A percentile compares a stretch with the other conserved stretches of the same genome.
Conservation (phyloP, 2,329 filamentous ascomycete species). For the Talaromyces sp. region DNA sequence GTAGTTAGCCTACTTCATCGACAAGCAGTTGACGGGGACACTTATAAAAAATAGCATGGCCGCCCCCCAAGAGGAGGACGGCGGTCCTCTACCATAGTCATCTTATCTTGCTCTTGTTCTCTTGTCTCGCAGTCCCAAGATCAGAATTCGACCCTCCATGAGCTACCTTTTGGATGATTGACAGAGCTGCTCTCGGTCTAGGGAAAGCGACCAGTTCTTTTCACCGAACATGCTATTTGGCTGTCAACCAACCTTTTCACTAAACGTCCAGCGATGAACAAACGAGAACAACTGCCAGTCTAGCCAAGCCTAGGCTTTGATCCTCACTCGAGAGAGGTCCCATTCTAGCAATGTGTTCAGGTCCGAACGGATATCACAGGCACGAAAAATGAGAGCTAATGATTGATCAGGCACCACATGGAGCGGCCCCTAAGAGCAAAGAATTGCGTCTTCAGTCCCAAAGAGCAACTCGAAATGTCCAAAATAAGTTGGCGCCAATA, state of each 20-base stretch:
- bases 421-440: constrained; percentile 9
- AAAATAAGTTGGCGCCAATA: not conserved
- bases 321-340: constrained; percentile 90
- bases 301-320: constrained; percentile 94
- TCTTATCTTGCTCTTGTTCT: not conserved
- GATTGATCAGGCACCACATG: constrained; percentile 7
- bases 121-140: not conserved
- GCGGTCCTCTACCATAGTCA: constrained; percentile 18
- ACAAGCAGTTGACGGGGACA: constrained; percentile 15
- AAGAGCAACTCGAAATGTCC: not conserved
- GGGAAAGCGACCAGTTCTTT: not conserved
- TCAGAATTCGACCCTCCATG: not conserved
- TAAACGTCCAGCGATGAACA: constrained; percentile 8
- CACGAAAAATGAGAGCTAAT: constrained; percentile 5
- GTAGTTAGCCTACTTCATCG: constrained; percentile 27
- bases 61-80: constrained; percentile 24
- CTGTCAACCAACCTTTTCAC: constrained; percentile 5
- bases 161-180: not conserved
- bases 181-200: not conserved
- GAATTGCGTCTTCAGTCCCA: not conserved
- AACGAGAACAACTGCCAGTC: constrained; percentile 24
- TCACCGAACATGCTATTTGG: not conserved
- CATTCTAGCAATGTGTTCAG: constrained; percentile 19
- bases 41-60: constrained; percentile 37
- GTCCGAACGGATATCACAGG: not conserved